Base-by-base conservation (phyloP, 2,329 filamentous ascomycete species). In the Beauveria medogensis region DNA sequence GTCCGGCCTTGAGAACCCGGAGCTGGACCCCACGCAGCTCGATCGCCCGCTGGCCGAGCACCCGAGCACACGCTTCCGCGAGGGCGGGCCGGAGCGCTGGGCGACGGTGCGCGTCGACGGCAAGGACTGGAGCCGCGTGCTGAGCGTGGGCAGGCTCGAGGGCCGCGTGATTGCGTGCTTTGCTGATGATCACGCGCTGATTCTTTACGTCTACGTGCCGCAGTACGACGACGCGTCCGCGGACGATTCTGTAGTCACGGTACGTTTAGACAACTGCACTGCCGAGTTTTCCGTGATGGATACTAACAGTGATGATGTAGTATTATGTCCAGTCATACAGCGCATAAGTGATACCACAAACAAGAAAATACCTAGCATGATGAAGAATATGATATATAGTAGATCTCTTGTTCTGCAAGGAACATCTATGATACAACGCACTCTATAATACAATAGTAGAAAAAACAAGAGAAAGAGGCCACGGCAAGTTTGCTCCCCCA, bases 91-190 rank as follows among this genome's bases (percentile, higher is more conserved):
- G 16, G 86, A 91, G 63, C 86, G 85, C 51, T 97, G 93, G 91
- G 91, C 92, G 1, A 91, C 85, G 26, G 93, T 97, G 41, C 82
- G 90, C 58, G 92, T 97, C 26, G 94, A 97, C 74, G 94, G 92
- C 40, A 89, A 86, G 72, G 94, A 99, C 72, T 97, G 94, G 93
- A 91, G 91, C 37, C 86, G 85, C 66, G 93, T 97, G n/a, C 79
- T 99, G 66, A 95, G 91, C 72, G 92, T 97, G 14, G 93, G 93
- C 1, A 81, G 92, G 55, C 77, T 97, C 34, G 93, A 94, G 67
- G 93, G 92, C 1, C 82, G 91, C 66, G 93, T 97, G 56, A 94
- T 97, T 77, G 94, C 92, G 61, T 97, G 92, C 71, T 92, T 95
- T 72, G 86, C 86, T 44, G 81, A 94, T 69, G 88, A 90, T 58